phyloP scores from a whole-genome alignment of 1,139 yeast genomes.

The Ogataea hybrid region DNA sequence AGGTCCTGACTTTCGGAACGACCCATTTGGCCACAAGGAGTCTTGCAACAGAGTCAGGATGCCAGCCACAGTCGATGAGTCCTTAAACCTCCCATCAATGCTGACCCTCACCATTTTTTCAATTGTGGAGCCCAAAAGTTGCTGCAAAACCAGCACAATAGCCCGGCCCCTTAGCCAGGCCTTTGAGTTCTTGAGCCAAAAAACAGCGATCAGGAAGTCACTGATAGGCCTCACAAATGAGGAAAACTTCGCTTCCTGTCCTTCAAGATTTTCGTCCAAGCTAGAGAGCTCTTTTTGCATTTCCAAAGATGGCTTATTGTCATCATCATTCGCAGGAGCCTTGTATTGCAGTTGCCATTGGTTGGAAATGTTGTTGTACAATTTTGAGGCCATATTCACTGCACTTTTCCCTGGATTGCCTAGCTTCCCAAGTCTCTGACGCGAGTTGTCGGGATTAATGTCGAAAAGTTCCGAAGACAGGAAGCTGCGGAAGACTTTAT shows the following conservation, averaged over 20 bases:
- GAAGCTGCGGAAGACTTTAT: slow-evolving; percentile 70
- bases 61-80: slow-evolving; percentile 51
- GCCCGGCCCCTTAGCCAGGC: slow-evolving; percentile 88
- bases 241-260: slow-evolving; percentile 16
- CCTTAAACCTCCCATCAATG: slow-evolving; percentile 40
- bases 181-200: slow-evolving; percentile 63
- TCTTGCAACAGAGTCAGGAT: slow-evolving; percentile 43
- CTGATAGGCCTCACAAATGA: slow-evolving; percentile 82
- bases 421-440: slow-evolving; percentile 20
- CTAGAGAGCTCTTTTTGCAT: slow-evolving; percentile 27
- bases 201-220: slow-evolving; percentile 67
- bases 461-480: slow-evolving; percentile 70
- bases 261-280: slow-evolving; percentile 25
- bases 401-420: slow-evolving; percentile 16
- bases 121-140: slow-evolving; percentile 82
- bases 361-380: slow-evolving; percentile 45
- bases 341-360: slow-evolving; percentile 23
- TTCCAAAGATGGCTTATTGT: slow-evolving; percentile 13
- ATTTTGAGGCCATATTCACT: slow-evolving; percentile 42
- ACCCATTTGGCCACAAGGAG: slow-evolving; percentile 66
- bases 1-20: slow-evolving; percentile 39
- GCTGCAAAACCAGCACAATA: slow-evolving; percentile 75
- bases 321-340: neutral
- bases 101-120: slow-evolving; percentile 66
- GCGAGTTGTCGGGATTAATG: slow-evolving; percentile 37